Conservation (phyloP, 352 stramenopile species). For the Phytophthora ohioensis region DNA sequence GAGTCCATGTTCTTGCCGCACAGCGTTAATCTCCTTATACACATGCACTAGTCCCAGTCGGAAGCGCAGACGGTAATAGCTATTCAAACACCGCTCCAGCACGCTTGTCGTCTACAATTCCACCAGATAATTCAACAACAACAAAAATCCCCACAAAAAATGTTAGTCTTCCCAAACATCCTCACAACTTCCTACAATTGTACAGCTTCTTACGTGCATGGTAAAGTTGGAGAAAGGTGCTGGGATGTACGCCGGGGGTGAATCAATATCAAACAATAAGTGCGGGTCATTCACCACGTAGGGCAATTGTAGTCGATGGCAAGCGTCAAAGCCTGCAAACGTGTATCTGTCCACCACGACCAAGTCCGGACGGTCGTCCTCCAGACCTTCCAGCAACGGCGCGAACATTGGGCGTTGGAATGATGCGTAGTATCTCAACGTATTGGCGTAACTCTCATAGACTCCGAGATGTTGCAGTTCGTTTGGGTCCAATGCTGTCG, state of each 20-base stretch:
- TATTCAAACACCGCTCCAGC: slow-evolving; percentile 83
- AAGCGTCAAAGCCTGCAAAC: slow-evolving; percentile 80
- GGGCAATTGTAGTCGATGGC: slow-evolving; percentile 68
- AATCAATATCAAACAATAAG: slow-evolving; percentile 87
- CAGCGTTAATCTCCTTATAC: slow-evolving; percentile 75
- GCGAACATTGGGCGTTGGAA: slow-evolving; percentile 83
- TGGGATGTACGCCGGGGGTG: slow-evolving; percentile 78
- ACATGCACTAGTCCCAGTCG: slow-evolving; percentile 67
- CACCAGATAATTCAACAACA: neutral
- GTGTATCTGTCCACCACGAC: slow-evolving; percentile 85
- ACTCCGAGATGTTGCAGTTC: slow-evolving; percentile 52
- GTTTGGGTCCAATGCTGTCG: slow-evolving; percentile 34
- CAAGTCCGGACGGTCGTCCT: slow-evolving; percentile 72
- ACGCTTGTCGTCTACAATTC: slow-evolving; percentile 67
- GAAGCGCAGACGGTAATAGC: slow-evolving; percentile 79
- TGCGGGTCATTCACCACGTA: slow-evolving; percentile 87
- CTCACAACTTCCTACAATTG: neutral
- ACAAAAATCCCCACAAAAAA: slow-evolving; percentile 2
- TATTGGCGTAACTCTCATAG: slow-evolving; percentile 73
- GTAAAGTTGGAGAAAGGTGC: slow-evolving; percentile 87
- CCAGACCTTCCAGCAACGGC: slow-evolving; percentile 63
- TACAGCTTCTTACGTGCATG: slow-evolving; percentile 65
- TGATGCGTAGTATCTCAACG: slow-evolving; percentile 79
- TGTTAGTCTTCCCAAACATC: slow-evolving; percentile 13
- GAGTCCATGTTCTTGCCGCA: slow-evolving; percentile 62